Base-by-base conservation (phyloP, 2,329 filamentous ascomycete species). In the Esteya vermicola region DNA sequence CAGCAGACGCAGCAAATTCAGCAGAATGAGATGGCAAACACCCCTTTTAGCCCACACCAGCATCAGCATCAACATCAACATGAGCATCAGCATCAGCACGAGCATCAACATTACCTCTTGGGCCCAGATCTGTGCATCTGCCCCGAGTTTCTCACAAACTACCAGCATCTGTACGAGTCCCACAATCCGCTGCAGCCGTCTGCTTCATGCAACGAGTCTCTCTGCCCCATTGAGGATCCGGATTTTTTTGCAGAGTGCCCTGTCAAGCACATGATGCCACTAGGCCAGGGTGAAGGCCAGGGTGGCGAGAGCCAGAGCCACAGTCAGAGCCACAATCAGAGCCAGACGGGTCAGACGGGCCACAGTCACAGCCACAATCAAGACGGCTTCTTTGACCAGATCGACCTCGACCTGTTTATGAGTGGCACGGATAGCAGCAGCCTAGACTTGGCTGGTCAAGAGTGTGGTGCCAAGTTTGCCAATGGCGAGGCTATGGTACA, bases 221-320 rank as follows among this genome's bases (percentile, higher is more conserved):
- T 37, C 4, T 50, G 48, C 25, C 48, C 48, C 2, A 42, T 50
- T 4, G 41, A 50, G 1, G 47, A 49, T 18, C 48, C 48, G 19
- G 45, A 16, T 26, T 50, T 50, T 23, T 50, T 49, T 35, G 38
- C 47, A 13, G 38, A 48, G 26, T 50, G 48, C 38, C 47, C 47
- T n/a, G 34, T 50, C 12, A 40, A 35, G 12, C 43, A 48, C 23
- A 12, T 39, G 14, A 16, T 33, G 9, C 33, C 36, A 9, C 36
- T 35, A 4, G 36, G 26, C 36, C 21, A 23, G n/a, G 19, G n/a
- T n/a, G n/a, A n/a, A n/a, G n/a, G n/a, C n/a, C n/a, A n/a, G n/a
- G n/a, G 18, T 9, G 33, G 33, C 28, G 25, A 13, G 8, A 27
- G 25, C 25, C 8, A 13, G 8, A 27, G 25, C 25, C 8, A 13